Conservation (phyloP, 2,329 filamentous ascomycete genomes). For the Venturia effusa region DNA sequence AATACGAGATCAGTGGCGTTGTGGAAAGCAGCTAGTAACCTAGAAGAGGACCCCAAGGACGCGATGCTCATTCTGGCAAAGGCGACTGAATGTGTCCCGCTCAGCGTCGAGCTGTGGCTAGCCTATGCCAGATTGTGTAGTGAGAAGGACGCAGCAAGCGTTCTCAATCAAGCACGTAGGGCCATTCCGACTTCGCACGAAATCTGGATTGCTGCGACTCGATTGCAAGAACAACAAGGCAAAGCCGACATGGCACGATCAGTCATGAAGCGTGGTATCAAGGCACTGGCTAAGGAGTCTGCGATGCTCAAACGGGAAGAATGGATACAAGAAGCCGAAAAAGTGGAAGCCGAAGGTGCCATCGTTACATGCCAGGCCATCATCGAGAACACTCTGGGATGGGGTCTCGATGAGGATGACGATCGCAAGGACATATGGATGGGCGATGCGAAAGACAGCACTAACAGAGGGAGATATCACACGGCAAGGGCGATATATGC, state of each 20-base stretch:
- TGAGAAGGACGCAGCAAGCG: slow-evolving; percentile 84
- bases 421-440: slow-evolving; percentile 94
- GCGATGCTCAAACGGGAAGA: slow-evolving; percentile 97
- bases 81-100: slow-evolving; percentile 87
- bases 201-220: slow-evolving; percentile 91
- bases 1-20: slow-evolving; percentile 88
- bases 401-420: slow-evolving; percentile 88
- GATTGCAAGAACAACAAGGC: slow-evolving; percentile 82
- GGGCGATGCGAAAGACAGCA: slow-evolving; percentile 78
- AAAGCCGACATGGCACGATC: slow-evolving; percentile 64
- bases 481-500: slow-evolving; percentile 91
- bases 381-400: slow-evolving; percentile 84
- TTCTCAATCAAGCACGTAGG: slow-evolving; percentile 90
- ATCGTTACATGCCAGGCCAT: slow-evolving; percentile 80
- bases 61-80: slow-evolving; percentile 84
- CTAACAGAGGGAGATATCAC: slow-evolving; percentile 71
- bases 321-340: slow-evolving; percentile 91
- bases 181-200: slow-evolving; percentile 87
- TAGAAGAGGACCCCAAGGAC: slow-evolving; percentile 83
- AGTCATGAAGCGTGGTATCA: slow-evolving; percentile 89
- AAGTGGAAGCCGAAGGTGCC: slow-evolving; percentile 86
- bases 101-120: slow-evolving; percentile 91
- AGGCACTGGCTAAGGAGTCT: slow-evolving; percentile 77
- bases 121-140: slow-evolving; percentile 82
- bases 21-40: slow-evolving; percentile 96